phyloP scores from a whole-genome alignment of 495 filamentous ascomycete species.

The Aspergillus wentii region DNA sequence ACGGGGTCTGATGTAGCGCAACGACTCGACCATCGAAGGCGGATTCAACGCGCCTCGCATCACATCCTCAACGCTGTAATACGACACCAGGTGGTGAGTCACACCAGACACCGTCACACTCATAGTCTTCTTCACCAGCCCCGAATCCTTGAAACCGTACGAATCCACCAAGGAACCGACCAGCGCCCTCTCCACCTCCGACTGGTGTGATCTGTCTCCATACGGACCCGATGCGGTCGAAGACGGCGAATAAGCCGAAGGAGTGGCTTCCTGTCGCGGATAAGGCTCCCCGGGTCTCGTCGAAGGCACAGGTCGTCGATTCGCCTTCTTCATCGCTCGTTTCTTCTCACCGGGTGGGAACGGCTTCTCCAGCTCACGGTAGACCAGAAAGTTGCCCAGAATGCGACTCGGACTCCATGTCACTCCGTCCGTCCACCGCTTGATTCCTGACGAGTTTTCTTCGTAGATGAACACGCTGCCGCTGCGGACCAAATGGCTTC shows the following conservation, averaged over 20 bases:
- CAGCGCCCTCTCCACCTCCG: slow-evolving; percentile 59
- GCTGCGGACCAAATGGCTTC: slow-evolving; percentile 66
- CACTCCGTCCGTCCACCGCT: slow-evolving; percentile 89
- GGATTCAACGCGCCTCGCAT: slow-evolving; percentile 54
- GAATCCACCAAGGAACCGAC: slow-evolving; percentile 82
- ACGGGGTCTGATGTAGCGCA: slow-evolving; percentile 54
- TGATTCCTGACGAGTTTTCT: slow-evolving; percentile 82
- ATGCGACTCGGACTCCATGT: slow-evolving; percentile 90
- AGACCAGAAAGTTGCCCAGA: slow-evolving; percentile 82
- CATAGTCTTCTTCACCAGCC: slow-evolving; percentile 89
- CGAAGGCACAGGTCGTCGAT: slow-evolving; percentile 33
- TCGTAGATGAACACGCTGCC: slow-evolving; percentile 89
- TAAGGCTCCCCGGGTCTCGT: slow-evolving; percentile 49
- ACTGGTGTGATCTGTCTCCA: slow-evolving; percentile 36
- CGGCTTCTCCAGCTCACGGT: slow-evolving; percentile 77
- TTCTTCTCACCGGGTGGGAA: slow-evolving; percentile 90
- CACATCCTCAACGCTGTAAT: slow-evolving; percentile 78
- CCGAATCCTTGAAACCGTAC: slow-evolving; percentile 80
- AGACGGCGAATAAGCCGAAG: slow-evolving; percentile 37
- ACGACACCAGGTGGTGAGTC: slow-evolving; percentile 80
- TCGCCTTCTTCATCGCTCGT: slow-evolving; percentile 69
- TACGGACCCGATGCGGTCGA: slow-evolving; percentile 27
- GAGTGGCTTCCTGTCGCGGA: slow-evolving; percentile 39
- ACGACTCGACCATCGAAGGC: slow-evolving; percentile 52
- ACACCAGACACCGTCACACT: slow-evolving; percentile 65